Evolutionary conservation across 2,329 filamentous ascomycete species (phyloP), one percentile per base, ranked within the genome.

Genomic region (Dothideomycetes sp.): DNA sequence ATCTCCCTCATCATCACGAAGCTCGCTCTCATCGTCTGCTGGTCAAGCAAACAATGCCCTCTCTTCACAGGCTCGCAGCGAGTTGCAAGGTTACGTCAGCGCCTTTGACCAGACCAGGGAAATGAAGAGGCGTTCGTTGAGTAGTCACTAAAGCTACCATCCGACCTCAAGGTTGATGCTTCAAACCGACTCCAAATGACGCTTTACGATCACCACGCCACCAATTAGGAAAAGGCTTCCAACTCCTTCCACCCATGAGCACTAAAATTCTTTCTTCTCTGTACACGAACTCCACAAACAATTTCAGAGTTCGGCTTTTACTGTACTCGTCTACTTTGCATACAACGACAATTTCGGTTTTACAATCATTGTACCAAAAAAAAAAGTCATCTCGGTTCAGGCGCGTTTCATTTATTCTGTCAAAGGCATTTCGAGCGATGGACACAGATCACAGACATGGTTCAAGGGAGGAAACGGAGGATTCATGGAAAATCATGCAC

Each of bases 61-160:
- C 49, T 87, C 86, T 3, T 79, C 84, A 49, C 82, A 83, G 61
- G 80, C 84, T 19, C 78, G 78, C 53, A 79, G 76, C 61, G 86
- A 94, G 60, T 74, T 95, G 24, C 78, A 81, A 57, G 81, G 82
- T 51, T 95, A 95, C 62, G 84, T 84, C 50, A 84, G 82, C 57
- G 86, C 83, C 2, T 94, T 95, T 59, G 88, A 95, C 62, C 83
- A 87, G 50, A 80, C 82, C 44, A 74, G 84, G 63, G 78, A 65
- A 72, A 53, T 60, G 41, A 65, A 65, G 56, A 61, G 66, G 51
- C 54, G 64, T 39, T 51, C 51, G 29, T 52, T 55, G 32, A 43
- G 33, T 28, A 37, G 33, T 33, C 32, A 36, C 27, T 36, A 25
- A 32, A 24, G 33, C 17, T 30, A 15, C 22, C 18, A 15, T 55